Base-by-base conservation (phyloP, 257 asterid genomes). In the Jacaranda copaia region DNA sequence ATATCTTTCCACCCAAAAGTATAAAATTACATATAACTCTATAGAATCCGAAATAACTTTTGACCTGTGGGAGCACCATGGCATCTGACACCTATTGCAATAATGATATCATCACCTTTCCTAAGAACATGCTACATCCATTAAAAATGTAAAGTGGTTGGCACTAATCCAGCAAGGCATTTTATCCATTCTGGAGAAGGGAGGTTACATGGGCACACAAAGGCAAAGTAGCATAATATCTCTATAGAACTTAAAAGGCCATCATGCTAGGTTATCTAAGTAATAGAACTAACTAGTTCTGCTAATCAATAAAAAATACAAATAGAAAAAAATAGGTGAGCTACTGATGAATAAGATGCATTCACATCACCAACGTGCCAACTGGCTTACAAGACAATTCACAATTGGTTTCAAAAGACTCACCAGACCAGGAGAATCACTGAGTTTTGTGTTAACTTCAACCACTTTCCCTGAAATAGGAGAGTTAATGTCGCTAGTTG, bases 391-490 rank as follows among this genome's bases (percentile, higher is more conserved):
- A 40, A 55, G 10, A n/a, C 16, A 5, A 55, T n/a, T 8, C 16
- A 57, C 49, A 56, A 69, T 48, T 53, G 76, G 45, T 35, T 14
- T 46, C 43, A 74, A 56, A 76, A 58, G 73, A 86, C 96, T 88
- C 75, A 95, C 99, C 93, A 90, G 72, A 82, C 88, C 98, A 81
- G 99, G 99, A 75, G 96, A 90, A 14, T 69, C 78, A 18, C 14
- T 83, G 68, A 95, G 99, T 77, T 88, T 82, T 40, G 80, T 82
- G 79, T 95, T 95, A 69, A 95, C 96, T 73, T 86, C 89, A 5
- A 89, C 77, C 42, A 95, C 98, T 87, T 88, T 91, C 70, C 98
- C 99, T 1, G 99, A 91, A 83, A 95, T 76, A 11, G 99, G 99
- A 75, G 99, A 93, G 88, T 95, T 84, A 51, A 93, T 81, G 85